Base-by-base conservation (phyloP, 2,329 filamentous ascomycete species). In the Botrytis elliptica region DNA sequence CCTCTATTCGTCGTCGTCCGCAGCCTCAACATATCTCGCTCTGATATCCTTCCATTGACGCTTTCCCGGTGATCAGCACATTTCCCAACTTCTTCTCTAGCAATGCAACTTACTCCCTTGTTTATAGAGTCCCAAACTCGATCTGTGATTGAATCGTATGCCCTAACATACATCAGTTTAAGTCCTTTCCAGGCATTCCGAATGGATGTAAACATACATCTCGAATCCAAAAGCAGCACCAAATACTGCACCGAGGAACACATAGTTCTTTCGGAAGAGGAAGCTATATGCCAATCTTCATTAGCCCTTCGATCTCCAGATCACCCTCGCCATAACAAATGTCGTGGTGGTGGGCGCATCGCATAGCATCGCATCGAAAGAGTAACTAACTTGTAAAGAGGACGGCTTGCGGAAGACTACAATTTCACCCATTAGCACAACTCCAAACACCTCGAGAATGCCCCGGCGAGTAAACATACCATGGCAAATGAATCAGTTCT, bases 21-120 rank as follows among this genome's bases (percentile, higher is more conserved):
- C 89, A 75, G 87, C 87, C 85, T 93, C 85, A 81, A 97, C 84
- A 85, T 97, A 99, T 85, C 89, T 91, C 84, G 91, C 86, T 86
- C 97, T 95, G 87, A 99, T 98, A 84, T 99, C 96, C 89, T 98
- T 98, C 96, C 96, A 98, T 97, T 98, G 95, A 82, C 95, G 94
- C 95, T 98, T 82, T 79, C n/a, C 70, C 44, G 64, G 33, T 67
- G 67, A 79, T 84, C 77, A 85, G 83, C 69, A 68, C 79, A 77
- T 46, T 10, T 60, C 52, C 38, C 46, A 25, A 57, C n/a, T 14
- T 22, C 38, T 22, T 22, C 5, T 36, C 18, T 25, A 63, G 66
- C n/a, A 59, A 18, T 49, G 16, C 33, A 75, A 91, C 93, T 82
- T 93, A 98, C 95, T 81, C 96, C 96, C 81, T 88, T 89, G 90